Percentiles rank a stretch among this genome's conserved stretches.
These are phyloP conservation scores for Dictyostelium purpureum DNA, from an alignment of 78 protist species.

Conservation along the genomic window DNA sequence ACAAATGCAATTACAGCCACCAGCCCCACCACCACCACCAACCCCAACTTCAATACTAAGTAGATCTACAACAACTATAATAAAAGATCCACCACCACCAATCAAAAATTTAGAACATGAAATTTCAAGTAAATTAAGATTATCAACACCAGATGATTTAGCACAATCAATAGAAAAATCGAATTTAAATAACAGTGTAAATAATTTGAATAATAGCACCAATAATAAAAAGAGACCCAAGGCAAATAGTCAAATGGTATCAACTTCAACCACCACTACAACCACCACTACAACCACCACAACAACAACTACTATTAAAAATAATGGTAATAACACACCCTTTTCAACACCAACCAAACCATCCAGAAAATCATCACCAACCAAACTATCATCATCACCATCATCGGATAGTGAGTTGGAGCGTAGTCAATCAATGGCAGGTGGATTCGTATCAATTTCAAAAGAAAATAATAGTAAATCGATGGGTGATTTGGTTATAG, in stretches of 20 bases:
- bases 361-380: constrained; percentile 20
- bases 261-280: neutral
- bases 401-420: neutral
- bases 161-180: neutral
- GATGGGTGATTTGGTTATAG: constrained; percentile 2
- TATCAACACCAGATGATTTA: constrained; percentile 17
- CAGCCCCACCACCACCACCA: neutral
- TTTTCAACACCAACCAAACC: neutral
- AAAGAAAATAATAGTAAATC: neutral
- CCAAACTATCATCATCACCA: neutral
- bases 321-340: neutral
- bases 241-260: neutral
- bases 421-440: neutral
- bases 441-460: neutral
- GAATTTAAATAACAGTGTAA: neutral
- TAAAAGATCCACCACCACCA: constrained; percentile 9
- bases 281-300: neutral
- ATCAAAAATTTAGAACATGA: neutral
- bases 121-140: constrained; percentile 13
- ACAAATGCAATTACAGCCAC: too few species aligned
- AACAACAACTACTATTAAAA: neutral
- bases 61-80: neutral
- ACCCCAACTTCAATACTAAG: neutral
- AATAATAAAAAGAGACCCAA: constrained; percentile 14
- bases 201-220: neutral